These are phyloP conservation scores for Sarocladium kiliense DNA, from an alignment of 2,329 filamentous ascomycete genomes.

Conservation along the genomic window DNA sequence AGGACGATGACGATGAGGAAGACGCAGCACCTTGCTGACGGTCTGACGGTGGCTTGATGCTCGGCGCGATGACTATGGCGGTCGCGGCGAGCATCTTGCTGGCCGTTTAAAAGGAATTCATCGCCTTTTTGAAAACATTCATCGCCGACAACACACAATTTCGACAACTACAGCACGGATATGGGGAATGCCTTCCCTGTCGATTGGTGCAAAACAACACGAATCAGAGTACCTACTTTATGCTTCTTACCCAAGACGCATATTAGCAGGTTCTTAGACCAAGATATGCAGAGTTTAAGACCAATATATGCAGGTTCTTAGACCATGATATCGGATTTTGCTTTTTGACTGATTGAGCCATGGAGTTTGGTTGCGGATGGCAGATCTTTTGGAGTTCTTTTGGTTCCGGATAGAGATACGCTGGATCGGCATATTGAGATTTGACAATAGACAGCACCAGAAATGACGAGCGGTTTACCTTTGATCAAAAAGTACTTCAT, in stretches of 20 bases:
- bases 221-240: too few relatives aligned
- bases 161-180: too few relatives aligned
- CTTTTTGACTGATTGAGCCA: not conserved
- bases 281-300: too few relatives aligned
- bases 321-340: not conserved
- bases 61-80: slow-evolving; percentile 9
- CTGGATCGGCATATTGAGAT: not conserved
- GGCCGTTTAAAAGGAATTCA: not conserved
- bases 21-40: slow-evolving; percentile 4
- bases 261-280: too few relatives aligned
- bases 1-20: slow-evolving; percentile 2
- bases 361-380: not conserved
- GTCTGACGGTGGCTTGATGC: slow-evolving; percentile 9
- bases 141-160: too few relatives aligned
- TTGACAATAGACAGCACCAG: not conserved
- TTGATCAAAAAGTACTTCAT: too few relatives aligned
- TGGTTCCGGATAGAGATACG: not conserved
- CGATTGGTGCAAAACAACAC: too few relatives aligned
- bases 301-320: too few relatives aligned
- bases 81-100: slow-evolving; percentile 7
- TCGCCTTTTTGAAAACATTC: not conserved
- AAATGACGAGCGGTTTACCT: not conserved
- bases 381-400: not conserved
- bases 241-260: too few relatives aligned
- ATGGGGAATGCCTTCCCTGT: too few relatives aligned